Evolutionary conservation across 2,329 filamentous ascomycete genomes (phyloP).

Genomic region (Aspergillus sp.): DNA sequence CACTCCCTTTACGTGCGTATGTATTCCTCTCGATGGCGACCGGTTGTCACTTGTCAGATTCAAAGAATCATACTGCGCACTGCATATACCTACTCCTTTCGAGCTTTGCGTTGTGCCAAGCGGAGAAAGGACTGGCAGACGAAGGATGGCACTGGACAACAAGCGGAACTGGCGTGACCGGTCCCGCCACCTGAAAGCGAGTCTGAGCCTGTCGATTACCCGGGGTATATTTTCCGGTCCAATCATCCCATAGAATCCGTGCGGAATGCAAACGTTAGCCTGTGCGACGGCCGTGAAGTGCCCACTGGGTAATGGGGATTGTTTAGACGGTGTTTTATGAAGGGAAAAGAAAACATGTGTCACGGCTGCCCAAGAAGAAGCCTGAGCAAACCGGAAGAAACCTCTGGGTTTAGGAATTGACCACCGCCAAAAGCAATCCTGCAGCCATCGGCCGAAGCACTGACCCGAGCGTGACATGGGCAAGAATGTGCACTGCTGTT

Average conservation of each 20-base stretch:
- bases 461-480: neutral
- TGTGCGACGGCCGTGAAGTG: neutral
- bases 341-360: slow-evolving; percentile 1
- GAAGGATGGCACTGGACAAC: neutral
- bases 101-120: neutral
- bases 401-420: neutral
- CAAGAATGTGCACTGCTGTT: neutral
- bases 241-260: slow-evolving; percentile 13
- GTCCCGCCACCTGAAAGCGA: neutral
- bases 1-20: neutral
- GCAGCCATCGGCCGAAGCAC: neutral
- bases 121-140: neutral
- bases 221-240: slow-evolving; percentile 12
- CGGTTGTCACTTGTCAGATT: neutral
- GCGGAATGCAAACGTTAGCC: neutral
- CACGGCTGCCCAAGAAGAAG: neutral
- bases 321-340: neutral
- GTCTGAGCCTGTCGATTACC: slow-evolving; percentile 7
- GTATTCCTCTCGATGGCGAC: neutral
- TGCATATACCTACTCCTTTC: neutral
- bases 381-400: neutral
- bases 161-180: slow-evolving; percentile 1
- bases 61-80: neutral
- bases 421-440: neutral
- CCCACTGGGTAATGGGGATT: neutral